phyloP scores from a whole-genome alignment of 73 alveolate species.

The Breviolum minutum region DNA sequence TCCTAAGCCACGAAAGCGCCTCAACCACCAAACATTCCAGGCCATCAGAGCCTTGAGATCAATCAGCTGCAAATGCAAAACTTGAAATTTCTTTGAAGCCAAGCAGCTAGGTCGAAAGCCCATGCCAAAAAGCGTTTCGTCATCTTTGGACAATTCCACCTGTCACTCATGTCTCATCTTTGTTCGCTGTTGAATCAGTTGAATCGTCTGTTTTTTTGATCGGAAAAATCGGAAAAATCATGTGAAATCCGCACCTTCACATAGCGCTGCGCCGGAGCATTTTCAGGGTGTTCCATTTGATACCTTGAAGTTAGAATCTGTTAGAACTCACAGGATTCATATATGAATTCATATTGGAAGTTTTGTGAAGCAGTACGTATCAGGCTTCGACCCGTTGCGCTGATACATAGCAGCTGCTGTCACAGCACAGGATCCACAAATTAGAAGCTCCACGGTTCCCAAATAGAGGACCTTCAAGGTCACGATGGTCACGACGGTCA shows the following conservation, averaged over 20 bases:
- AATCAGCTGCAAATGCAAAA: neutral
- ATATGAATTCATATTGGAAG: neutral
- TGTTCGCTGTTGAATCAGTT: too few species aligned
- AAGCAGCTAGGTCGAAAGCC: conserved; percentile 62
- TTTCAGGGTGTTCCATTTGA: conserved; percentile 64
- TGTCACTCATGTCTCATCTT: neutral
- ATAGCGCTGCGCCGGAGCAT: neutral
- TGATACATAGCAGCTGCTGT: conserved; percentile 88
- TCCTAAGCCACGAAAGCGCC: too few species aligned
- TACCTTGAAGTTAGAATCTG: neutral
- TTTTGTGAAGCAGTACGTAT: neutral
- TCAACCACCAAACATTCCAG: conserved; percentile 79
- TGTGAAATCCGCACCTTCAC: neutral
- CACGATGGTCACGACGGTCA: too few species aligned
- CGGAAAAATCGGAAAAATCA: too few species aligned
- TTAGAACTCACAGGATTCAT: neutral
- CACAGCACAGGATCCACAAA: conserved; percentile 81
- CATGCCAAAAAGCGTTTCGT: neutral
- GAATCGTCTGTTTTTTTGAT: too few species aligned
- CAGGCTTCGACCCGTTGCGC: neutral
- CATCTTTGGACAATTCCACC: conserved; percentile 67
- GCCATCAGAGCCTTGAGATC: conserved; percentile 55
- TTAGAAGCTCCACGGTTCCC: conserved; percentile 80
- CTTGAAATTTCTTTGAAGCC: neutral
- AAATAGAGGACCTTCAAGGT: conserved; percentile 61